Evolutionary conservation across 306 rosid genomes (phyloP).

Genomic region (Biancaea sappan): DNA sequence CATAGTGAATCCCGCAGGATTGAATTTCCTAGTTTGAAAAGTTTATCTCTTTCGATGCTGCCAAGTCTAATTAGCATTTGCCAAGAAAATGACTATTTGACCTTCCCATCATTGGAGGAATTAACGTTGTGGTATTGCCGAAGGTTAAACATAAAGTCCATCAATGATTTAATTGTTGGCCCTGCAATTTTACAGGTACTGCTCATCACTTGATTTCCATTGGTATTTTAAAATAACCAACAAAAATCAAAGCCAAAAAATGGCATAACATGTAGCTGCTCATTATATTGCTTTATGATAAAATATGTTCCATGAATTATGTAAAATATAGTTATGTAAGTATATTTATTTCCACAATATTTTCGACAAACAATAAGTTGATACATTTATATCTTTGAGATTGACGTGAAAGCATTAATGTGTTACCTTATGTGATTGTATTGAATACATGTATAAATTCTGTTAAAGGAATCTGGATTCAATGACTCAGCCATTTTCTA

Average conservation of each 20-base stretch:
- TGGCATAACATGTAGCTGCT: too few relatives aligned
- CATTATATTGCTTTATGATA: too few relatives aligned
- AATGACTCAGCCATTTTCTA: too few relatives aligned
- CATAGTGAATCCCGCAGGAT: not conserved
- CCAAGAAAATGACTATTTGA: not conserved
- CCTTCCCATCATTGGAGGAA: not conserved
- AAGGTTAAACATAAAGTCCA: not conserved
- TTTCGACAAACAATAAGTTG: too few relatives aligned
- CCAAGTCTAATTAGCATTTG: not conserved
- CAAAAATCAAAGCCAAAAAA: not conserved
- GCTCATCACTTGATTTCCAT: not conserved
- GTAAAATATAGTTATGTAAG: too few relatives aligned
- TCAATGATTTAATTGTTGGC: not conserved
- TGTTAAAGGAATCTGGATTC: too few relatives aligned
- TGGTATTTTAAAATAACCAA: rapidly evolving
- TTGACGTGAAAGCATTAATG: too few relatives aligned
- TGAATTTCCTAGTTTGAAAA: not conserved
- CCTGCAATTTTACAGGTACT: not conserved
- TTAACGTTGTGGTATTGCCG: not conserved
- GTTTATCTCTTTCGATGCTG: rapidly evolving
- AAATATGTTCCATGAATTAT: too few relatives aligned
- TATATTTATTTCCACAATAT: too few relatives aligned
- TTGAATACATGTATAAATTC: too few relatives aligned
- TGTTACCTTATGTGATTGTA: too few relatives aligned
- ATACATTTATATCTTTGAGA: too few relatives aligned